Evolutionary conservation across 805 yeast species (phyloP), one percentile per base, ranked within the genome.

Genomic region (Ogataea nonfermentans): DNA sequence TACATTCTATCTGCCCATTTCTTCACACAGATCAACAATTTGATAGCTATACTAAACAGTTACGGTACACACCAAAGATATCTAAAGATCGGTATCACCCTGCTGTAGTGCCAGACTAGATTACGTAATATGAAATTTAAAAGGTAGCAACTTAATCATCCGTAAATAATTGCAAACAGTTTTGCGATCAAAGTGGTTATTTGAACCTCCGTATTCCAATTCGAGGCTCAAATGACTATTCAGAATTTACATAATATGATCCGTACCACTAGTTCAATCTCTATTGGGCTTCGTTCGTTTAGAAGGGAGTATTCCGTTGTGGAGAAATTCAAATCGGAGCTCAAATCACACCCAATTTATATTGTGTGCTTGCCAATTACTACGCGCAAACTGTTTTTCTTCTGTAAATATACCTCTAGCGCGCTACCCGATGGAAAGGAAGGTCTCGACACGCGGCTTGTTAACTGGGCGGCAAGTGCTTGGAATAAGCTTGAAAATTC

Each of bases 351-450:
- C 27, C 55, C 59, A 8, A 78, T 84, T 49, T 77, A 82, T 49
- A 61, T 90, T 22, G 63, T 85, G 9, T 75, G 87, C 3, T 65
- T 88, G 4, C 96, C 96, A 6, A 67, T 89, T 19, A 81, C 91
- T 5, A 66, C 77, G 3, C 58, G 68, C 36, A 72, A 73, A 43
- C 71, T 85, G 3, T 82, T 76, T 57, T 61, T 89, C 17, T 80
- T 81, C 56, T 85, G 87, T 63, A 84, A 83, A 59, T 81, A 79
- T 52, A 68, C 70, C 3, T 30, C 53, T 6, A 44, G 55, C 9
- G 56, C 61, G 3, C 59, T 68, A 1, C 57, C 63, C 1, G 63
- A 58, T n/a, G 61, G 67, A 2, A 36, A 50, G 27, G 50, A 50
- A 16, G 53, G 61, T 4, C 24, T 69, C 4, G 76, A 71, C 40